Evolutionary conservation across 768 basidiomycete genomes (phyloP), one percentile per base, ranked within the genome.

Genomic region (Lyophyllum semitale): DNA sequence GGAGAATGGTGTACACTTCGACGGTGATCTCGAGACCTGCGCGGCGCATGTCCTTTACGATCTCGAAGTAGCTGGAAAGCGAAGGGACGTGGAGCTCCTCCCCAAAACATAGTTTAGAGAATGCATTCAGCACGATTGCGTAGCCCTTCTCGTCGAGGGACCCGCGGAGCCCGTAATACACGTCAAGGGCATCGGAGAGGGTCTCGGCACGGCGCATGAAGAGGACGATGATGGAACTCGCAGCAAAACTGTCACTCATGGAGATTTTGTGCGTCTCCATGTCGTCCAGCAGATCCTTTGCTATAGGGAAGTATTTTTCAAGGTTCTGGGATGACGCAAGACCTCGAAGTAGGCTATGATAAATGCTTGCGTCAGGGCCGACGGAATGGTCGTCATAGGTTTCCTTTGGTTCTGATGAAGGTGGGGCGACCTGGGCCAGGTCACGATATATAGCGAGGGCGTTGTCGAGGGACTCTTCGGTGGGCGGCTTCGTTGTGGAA

Each of bases 41-140:
- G 12, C 71, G 68, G 25, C 83, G 85, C 91, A 95, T 95, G 71
- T 94, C 91, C 33, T 78, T 80, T 54, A 93, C 79, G 48, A 95
- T 88, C 51, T 81, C 80, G 68, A 93, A 85, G 68, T 90, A 92
- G 51, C 84, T 76, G 68, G 74, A 58, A 67, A 82, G 59, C 66
- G 81, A 66, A 59, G 76, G 78, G 4, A 77, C 62, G 45, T 72
- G 65, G 23, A 75, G 62, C 17, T 70, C 66, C 20, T 78, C 66
- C 43, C 73, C 71, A 54, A 84, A 85, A 8, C 81, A 77, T 50
- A 90, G 74, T 23, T 77, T 76, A 64, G 83, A 80, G 60, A 91
- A 87, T 2, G 81, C 78, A 57, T 82, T 72, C 49, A 93, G 76
- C 54, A 95, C 84, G 41, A 80, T 74, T 8, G 74, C 70, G 66